phyloP scores from a whole-genome alignment of 2,329 filamentous ascomycete species.

The Colletotrichum tanaceti region DNA sequence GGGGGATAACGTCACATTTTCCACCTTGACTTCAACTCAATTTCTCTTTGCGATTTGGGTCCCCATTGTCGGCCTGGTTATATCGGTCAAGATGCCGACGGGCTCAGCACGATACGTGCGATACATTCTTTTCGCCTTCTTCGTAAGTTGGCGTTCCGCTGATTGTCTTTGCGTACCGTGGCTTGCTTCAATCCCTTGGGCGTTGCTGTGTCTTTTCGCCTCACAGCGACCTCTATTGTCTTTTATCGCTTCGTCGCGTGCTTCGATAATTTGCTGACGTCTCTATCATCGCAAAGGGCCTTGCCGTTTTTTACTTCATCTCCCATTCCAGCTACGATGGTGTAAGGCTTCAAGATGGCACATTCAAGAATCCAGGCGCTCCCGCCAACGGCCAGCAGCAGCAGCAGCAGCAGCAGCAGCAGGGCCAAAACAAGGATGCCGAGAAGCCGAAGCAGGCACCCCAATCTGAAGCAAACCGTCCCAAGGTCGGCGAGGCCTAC shows the following conservation, averaged over 20 bases:
- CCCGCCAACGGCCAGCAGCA: slow-evolving; percentile 43
- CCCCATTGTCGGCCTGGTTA: slow-evolving; percentile 29
- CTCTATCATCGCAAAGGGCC: slow-evolving; percentile 55
- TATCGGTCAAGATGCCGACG: slow-evolving; percentile 65
- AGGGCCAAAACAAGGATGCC: slow-evolving; percentile 24
- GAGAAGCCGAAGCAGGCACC: slow-evolving; percentile 42
- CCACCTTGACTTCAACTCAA: slow-evolving; percentile 21
- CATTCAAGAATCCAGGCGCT: slow-evolving; percentile 58
- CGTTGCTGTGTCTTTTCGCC: background rate
- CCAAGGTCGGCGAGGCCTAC: slow-evolving; percentile 47
- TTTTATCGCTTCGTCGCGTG: background rate
- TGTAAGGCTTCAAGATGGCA: slow-evolving; percentile 44
- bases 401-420: slow-evolving; percentile 9
- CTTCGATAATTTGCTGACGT: slow-evolving; percentile 39
- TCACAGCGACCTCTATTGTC: background rate
- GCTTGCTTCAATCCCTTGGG: background rate
- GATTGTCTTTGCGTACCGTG: background rate
- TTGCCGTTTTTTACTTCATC: slow-evolving; percentile 85
- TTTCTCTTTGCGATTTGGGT: background rate
- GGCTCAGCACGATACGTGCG: slow-evolving; percentile 80
- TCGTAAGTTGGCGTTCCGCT: slow-evolving; percentile 68
- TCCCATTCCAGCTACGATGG: slow-evolving; percentile 67
- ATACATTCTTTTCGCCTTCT: slow-evolving; percentile 83
- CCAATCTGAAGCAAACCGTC: slow-evolving; percentile 41
- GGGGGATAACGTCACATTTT: slow-evolving; percentile 8